Percentiles rank a stretch among this genome's conserved stretches.
Conservation (phyloP, 2,329 filamentous ascomycete species). For the Colletotrichum eremochloae region DNA sequence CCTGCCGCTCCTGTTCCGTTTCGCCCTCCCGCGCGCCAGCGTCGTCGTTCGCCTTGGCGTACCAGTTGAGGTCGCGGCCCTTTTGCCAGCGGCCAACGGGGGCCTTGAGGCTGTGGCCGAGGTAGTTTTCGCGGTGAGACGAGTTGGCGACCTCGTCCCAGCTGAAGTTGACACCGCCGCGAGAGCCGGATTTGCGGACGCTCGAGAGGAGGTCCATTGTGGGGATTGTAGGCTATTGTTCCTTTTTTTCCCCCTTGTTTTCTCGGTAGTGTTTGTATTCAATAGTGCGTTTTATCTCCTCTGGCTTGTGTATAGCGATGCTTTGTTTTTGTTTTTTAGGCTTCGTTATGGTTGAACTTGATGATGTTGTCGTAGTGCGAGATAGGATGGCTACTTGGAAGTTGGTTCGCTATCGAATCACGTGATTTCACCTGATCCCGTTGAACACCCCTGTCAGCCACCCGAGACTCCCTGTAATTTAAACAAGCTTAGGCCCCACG, state of each 20-base stretch:
- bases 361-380: background rate
- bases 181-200: slow-evolving; percentile 90
- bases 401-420: background rate
- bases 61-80: slow-evolving; percentile 76
- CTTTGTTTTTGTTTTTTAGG: too few species aligned
- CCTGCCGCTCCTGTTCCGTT: slow-evolving; percentile 70
- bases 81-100: slow-evolving; percentile 94
- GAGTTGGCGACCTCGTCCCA: slow-evolving; percentile 95
- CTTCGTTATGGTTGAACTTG: background rate
- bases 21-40: slow-evolving; percentile 63
- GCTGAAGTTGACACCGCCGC: slow-evolving; percentile 94
- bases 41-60: slow-evolving; percentile 67
- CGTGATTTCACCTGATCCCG: background rate
- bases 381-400: background rate
- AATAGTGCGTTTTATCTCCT: background rate
- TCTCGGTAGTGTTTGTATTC: background rate
- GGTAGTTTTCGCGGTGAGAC: slow-evolving; percentile 87
- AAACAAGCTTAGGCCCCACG: slow-evolving; percentile 34
- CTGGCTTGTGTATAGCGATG: background rate
- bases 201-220: slow-evolving; percentile 93
- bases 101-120: slow-evolving; percentile 92
- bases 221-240: background rate
- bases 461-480: slow-evolving; percentile 24
- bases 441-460: slow-evolving; percentile 6
- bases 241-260: background rate